These are phyloP conservation scores for Reutealis trisperma DNA, from an alignment of 345 rosid species.

Conservation along the genomic window DNA sequence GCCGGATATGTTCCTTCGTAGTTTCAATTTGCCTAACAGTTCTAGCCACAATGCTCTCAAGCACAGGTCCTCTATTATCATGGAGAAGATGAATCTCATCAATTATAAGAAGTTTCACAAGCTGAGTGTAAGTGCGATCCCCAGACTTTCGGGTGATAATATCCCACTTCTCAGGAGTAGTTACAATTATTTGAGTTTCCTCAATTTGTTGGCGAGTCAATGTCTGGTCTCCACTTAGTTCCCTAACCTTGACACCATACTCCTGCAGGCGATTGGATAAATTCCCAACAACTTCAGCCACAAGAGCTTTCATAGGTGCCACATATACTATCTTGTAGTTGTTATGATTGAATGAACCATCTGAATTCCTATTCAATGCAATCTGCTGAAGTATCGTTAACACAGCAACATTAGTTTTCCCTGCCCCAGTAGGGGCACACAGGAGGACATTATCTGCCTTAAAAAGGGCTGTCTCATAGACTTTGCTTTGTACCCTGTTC, in stretches of 20 bases:
- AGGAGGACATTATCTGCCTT: conserved; percentile 77
- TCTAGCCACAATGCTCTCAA: conserved; percentile 97
- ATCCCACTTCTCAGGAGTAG: conserved; percentile 99
- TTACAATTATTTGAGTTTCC: conserved; percentile 94
- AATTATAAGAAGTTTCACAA: conserved; percentile 83
- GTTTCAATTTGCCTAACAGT: conserved; percentile 96
- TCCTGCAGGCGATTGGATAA: conserved; percentile 76
- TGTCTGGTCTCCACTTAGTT: conserved; percentile 93
- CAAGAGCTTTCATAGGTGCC: conserved; percentile 99
- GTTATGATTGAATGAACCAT: conserved; percentile 73
- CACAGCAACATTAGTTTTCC: conserved; percentile 95
- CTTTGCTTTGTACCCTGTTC: conserved; percentile 94
- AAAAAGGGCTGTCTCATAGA: conserved; percentile 78
- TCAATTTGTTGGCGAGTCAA: conserved; percentile 92
- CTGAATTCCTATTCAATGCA: conserved; percentile 54
- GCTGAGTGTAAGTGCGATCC: conserved; percentile 93
- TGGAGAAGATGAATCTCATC: conserved; percentile 99
- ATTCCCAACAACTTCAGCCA: conserved; percentile 93
- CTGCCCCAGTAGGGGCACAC: conserved; percentile 99
- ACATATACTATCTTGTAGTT: conserved; percentile 91
- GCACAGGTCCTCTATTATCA: conserved; percentile 97
- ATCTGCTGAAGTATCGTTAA: conserved; percentile 96
- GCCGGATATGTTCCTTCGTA: conserved; percentile 79
- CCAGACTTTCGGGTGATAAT: conserved; percentile 97
- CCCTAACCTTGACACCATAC: conserved; percentile 75